Evolutionary conservation across 768 basidiomycete species (phyloP).

Genomic region (Agaricus sinodeliciosus): DNA sequence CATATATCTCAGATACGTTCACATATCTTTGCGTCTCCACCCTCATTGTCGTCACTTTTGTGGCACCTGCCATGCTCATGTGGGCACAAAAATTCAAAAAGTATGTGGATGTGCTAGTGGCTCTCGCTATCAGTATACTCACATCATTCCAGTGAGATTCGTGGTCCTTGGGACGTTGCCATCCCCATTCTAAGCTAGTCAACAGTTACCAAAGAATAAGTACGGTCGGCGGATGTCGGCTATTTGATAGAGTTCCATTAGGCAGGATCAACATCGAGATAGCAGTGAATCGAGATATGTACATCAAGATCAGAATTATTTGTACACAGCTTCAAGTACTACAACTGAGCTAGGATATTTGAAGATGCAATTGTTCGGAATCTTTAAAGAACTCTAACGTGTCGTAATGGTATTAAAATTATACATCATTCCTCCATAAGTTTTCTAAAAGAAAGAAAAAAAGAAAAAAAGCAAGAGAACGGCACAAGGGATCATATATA

Average conservation of each 20-base stretch:
- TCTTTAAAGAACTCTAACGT: neutral
- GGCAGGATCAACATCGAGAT: neutral
- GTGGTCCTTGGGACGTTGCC: slow-evolving; percentile 81
- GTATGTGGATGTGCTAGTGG: slow-evolving; percentile 33
- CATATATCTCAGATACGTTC: slow-evolving; percentile 47
- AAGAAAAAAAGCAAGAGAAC: neutral
- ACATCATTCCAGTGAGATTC: slow-evolving; percentile 57
- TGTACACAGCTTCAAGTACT: slow-evolving; percentile 4
- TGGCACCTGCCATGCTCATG: slow-evolving; percentile 67
- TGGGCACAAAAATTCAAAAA: slow-evolving; percentile 91
- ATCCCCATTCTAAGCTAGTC: slow-evolving; percentile 5
- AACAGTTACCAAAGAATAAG: neutral
- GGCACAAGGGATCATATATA: neutral
- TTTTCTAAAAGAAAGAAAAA: neutral
- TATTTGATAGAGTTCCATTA: neutral
- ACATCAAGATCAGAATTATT: slow-evolving; percentile 10
- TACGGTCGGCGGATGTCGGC: neutral
- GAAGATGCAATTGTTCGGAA: slow-evolving; percentile 1
- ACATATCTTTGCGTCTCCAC: slow-evolving; percentile 44
- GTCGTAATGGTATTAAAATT: slow-evolving; percentile 4
- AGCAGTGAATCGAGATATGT: slow-evolving; percentile 1
- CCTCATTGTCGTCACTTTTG: slow-evolving; percentile 55
- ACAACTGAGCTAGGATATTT: slow-evolving; percentile 3
- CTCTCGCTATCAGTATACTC: slow-evolving; percentile 10
- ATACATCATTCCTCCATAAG: slow-evolving; percentile 11